phyloP scores from a whole-genome alignment of 495 filamentous ascomycete genomes.

The Hypoxylon fuscum region DNA sequence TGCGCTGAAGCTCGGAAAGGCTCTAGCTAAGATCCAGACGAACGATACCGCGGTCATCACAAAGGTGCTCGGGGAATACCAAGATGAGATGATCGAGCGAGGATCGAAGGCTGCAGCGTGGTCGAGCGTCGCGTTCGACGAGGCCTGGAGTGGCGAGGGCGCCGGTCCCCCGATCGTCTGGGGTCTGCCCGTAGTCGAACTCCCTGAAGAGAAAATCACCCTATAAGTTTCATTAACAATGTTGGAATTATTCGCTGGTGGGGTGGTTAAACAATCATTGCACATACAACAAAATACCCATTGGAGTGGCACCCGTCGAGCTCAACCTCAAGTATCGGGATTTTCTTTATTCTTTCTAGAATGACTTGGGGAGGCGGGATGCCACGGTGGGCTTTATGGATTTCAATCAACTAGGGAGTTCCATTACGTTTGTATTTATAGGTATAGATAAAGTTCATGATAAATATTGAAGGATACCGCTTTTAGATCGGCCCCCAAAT shows the following conservation, averaged over 20 bases:
- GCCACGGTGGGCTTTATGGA: not conserved
- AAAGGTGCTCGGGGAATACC: slow-evolving; percentile 31
- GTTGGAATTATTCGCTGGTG: not conserved
- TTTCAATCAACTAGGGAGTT: not conserved
- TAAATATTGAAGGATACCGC: too few relatives aligned
- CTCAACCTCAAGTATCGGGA: too few relatives aligned
- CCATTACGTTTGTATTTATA: not conserved
- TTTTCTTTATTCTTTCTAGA: too few relatives aligned
- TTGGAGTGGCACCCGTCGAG: too few relatives aligned
- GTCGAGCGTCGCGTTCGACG: slow-evolving; percentile 33
- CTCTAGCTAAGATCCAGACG: slow-evolving; percentile 15
- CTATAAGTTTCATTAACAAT: not conserved
- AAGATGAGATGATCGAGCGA: slow-evolving; percentile 31
- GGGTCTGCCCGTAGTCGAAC: slow-evolving; percentile 26
- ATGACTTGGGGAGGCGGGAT: too few relatives aligned
- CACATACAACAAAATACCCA: too few relatives aligned
- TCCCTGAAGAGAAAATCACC: slow-evolving; percentile 32
- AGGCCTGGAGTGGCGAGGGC: slow-evolving; percentile 21
- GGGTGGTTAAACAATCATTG: too few relatives aligned
- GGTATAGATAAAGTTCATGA: too few relatives aligned
- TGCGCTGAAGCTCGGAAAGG: slow-evolving; percentile 32
- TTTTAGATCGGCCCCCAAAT: too few relatives aligned
- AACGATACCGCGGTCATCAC: slow-evolving; percentile 16
- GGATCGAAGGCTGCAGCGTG: slow-evolving; percentile 29
- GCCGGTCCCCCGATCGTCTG: slow-evolving; percentile 20